Evolutionary conservation across 2,329 filamentous ascomycete species (phyloP).

Genomic region (Cladosporium halotolerans): DNA sequence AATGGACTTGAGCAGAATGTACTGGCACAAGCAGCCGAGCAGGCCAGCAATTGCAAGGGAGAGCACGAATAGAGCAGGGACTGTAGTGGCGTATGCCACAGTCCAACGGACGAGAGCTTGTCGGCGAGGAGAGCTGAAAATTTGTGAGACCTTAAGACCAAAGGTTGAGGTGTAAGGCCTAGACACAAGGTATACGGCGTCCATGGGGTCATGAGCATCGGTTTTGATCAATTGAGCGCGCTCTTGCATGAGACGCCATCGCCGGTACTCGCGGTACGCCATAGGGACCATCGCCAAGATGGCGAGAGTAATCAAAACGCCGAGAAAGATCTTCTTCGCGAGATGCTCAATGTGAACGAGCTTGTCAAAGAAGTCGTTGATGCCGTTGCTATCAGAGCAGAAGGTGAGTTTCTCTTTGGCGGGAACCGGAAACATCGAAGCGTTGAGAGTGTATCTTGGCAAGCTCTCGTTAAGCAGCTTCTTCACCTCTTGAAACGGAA

Average conservation of each 20-base stretch:
- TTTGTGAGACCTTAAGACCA: constrained; percentile 64
- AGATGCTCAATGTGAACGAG: constrained; percentile 61
- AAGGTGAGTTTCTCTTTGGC: constrained; percentile 77
- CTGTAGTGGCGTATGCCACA: constrained; percentile 78
- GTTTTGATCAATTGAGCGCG: constrained; percentile 60
- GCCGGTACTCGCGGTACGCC: constrained; percentile 71
- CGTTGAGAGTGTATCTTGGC: constrained; percentile 70
- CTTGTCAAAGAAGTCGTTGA: constrained; percentile 75
- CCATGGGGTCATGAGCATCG: constrained; percentile 70
- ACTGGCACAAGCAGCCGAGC: constrained; percentile 76
- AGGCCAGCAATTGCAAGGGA: constrained; percentile 76
- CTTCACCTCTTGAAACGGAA: constrained; percentile 78
- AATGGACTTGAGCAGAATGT: constrained; percentile 65
- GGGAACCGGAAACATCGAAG: constrained; percentile 72
- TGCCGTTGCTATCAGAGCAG: constrained; percentile 76
- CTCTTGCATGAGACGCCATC: constrained; percentile 67
- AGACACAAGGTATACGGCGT: constrained; percentile 81
- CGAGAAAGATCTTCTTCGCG: constrained; percentile 69
- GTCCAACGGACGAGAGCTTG: constrained; percentile 76
- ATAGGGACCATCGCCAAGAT: constrained; percentile 69
- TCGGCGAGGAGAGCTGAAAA: constrained; percentile 56
- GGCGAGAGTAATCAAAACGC: constrained; percentile 65
- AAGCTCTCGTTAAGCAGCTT: constrained; percentile 64
- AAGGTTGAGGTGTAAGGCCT: constrained; percentile 67
- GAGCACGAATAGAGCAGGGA: constrained; percentile 78